A percentile compares a stretch with the other conserved stretches of the same genome.
Conservation (phyloP, 768 basidiomycete genomes). For the Paxillus ammoniavirescens region DNA sequence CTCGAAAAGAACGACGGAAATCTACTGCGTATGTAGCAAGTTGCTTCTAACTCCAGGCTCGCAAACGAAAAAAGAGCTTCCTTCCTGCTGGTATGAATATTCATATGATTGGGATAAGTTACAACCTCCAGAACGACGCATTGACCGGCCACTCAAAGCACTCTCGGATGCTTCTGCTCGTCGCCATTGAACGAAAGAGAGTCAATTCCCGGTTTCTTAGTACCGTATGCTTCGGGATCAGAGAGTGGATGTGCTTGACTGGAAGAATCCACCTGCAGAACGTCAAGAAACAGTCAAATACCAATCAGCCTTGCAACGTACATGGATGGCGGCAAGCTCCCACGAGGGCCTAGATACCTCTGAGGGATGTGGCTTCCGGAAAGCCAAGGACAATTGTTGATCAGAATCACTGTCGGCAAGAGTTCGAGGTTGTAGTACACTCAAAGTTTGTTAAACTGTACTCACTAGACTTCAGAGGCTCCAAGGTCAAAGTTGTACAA, state of each 20-base stretch:
- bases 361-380: slow-evolving; percentile 12
- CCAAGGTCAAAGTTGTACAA: slow-evolving; percentile 46
- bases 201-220: slow-evolving; percentile 19
- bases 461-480: slow-evolving; percentile 31
- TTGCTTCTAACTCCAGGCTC: no score
- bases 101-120: no score
- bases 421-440: background rate
- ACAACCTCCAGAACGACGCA: background rate
- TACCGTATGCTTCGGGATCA: slow-evolving; percentile 18
- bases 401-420: slow-evolving; percentile 14
- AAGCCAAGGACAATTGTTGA: slow-evolving; percentile 17
- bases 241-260: slow-evolving; percentile 21
- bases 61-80: no score
- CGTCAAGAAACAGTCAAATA: background rate
- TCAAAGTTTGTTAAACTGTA: background rate
- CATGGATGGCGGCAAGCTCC: slow-evolving; percentile 27
- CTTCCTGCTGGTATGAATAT: no score
- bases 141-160: slow-evolving; percentile 6
- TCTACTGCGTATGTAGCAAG: no score
- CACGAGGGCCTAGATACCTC: slow-evolving; percentile 13
- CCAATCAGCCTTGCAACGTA: background rate
- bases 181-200: slow-evolving; percentile 22
- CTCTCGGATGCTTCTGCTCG: slow-evolving; percentile 16
- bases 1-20: no score
- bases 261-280: slow-evolving; percentile 28